Evolutionary conservation across 2,329 filamentous ascomycete species (phyloP), one percentile per base, ranked within the genome.

Genomic region (Fusarium hostae): DNA sequence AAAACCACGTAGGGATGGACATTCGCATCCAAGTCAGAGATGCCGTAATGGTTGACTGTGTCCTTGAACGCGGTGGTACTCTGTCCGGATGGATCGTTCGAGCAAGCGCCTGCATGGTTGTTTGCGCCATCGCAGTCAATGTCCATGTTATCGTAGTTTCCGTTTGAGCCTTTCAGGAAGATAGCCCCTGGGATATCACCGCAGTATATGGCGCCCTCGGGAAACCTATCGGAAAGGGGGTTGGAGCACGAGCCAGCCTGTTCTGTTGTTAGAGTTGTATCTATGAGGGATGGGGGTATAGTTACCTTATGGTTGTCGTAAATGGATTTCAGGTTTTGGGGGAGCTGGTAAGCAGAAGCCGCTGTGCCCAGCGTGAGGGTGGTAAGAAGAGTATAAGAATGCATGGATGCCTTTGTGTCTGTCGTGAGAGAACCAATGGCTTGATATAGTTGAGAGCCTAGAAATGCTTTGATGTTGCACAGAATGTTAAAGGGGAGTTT

Each of bases 1-100:
- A 89, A 84, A 0, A 89, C 87, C 10, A 89, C 83, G 60, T 85
- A 89, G 0, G 85, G 82, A 70, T 88, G 86, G 3, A 86, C 79
- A 52, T 86, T 84, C 1, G 86, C 79, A 74, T 88, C 83, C 12
- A 89, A 76, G 58, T 88, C 86, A 0, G 26, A 2, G 0, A 75
- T 74, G 3, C 80, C 81, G 66, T 83, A 85, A 13, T 71, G 40
- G 2, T 68, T 66, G 8, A 86, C 71, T 1, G 70, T 74, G 30
- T 81, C 77, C 39, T 80, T 76, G 75, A 88, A 88, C 0, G 84
- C 79, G 0, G 87, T 88, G 47, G 37, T 47, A 1, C 56, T n/a
- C 13, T 59, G 61, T 15, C 71, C 73, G 2, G 45, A 47, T 1
- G 61, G 63, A 3, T 58, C 57, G 7, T 63, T 50, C 2, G 34